Conservation (phyloP, 495 filamentous ascomycete species). For the Beverwykella pulmonaria region DNA sequence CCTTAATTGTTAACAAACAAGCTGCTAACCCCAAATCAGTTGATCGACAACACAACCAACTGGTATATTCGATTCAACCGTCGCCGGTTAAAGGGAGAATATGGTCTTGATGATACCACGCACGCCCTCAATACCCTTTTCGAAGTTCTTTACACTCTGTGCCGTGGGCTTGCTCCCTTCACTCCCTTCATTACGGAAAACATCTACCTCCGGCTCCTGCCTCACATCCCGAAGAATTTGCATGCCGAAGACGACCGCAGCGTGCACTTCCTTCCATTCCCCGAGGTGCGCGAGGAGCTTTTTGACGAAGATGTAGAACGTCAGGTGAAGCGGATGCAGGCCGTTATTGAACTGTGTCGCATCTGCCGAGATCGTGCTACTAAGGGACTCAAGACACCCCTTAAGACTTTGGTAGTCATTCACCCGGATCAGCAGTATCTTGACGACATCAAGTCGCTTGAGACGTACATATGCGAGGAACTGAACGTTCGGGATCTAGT, state of each 20-base stretch:
- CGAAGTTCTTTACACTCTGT: constrained; percentile 88
- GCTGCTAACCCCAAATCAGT: constrained; percentile 45
- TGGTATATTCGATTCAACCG: constrained; percentile 99
- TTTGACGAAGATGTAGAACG: constrained; percentile 87
- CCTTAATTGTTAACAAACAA: neutral
- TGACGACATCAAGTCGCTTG: constrained; percentile 80
- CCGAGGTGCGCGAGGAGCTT: constrained; percentile 81
- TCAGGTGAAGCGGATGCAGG: constrained; percentile 87
- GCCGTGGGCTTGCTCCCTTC: constrained; percentile 87
- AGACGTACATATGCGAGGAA: constrained; percentile 85
- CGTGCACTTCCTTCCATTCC: constrained; percentile 92
- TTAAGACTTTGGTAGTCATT: constrained; percentile 89
- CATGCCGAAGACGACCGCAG: constrained; percentile 72
- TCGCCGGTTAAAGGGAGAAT: constrained; percentile 90
- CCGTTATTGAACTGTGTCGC: constrained; percentile 86
- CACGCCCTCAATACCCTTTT: constrained; percentile 97
- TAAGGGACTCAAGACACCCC: constrained; percentile 83
- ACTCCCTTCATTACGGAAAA: constrained; percentile 94
- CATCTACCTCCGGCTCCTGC: constrained; percentile 86
- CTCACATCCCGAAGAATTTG: constrained; percentile 68
- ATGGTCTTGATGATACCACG: constrained; percentile 81
- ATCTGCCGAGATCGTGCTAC: constrained; percentile 82
- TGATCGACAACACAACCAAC: constrained; percentile 96
- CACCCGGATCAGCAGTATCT: constrained; percentile 82
- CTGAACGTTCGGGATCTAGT: constrained; percentile 87